phyloP scores from a whole-genome alignment of 75 land plant species.

The Picea glauca region DNA sequence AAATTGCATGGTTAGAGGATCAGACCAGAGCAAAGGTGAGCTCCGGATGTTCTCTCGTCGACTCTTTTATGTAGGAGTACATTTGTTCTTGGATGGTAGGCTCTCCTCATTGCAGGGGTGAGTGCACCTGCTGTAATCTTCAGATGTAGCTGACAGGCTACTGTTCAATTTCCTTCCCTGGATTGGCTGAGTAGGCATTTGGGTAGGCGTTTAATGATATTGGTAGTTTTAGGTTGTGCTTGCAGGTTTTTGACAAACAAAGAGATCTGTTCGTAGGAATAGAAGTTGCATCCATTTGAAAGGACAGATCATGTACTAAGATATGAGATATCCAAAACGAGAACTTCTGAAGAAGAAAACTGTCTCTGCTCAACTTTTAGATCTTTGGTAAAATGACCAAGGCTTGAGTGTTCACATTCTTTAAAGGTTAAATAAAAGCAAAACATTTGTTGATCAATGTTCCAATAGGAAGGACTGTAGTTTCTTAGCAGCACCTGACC shows the following conservation, averaged over 20 bases:
- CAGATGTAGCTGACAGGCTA: conserved; percentile 16
- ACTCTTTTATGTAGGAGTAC: conserved; percentile 11
- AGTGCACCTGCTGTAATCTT: conserved; percentile 21
- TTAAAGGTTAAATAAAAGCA: too few relatives aligned
- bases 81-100: conserved; percentile 17
- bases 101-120: conserved; percentile 19
- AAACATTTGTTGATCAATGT: too few relatives aligned
- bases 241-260: conserved; percentile 1
- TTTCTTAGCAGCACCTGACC: too few relatives aligned
- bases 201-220: conserved; percentile 23
- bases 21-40: conserved; percentile 16
- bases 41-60: conserved; percentile 13
- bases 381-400: too few relatives aligned
- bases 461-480: too few relatives aligned
- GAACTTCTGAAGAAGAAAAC: too few relatives aligned
- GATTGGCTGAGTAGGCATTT: conserved; percentile 24
- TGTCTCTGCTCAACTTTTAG: too few relatives aligned
- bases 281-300: too few relatives aligned
- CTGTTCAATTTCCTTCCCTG: conserved; percentile 24
- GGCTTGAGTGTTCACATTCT: too few relatives aligned
- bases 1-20: conserved; percentile 23
- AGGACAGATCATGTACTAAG: too few relatives aligned
- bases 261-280: too few relatives aligned
- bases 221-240: conserved; percentile 16
- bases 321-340: too few relatives aligned